A percentile compares a stretch with the other conserved stretches of the same genome.
Evolutionary conservation across 768 basidiomycete genomes (phyloP).

Genomic region (Cantharellus cinnabarinus): DNA sequence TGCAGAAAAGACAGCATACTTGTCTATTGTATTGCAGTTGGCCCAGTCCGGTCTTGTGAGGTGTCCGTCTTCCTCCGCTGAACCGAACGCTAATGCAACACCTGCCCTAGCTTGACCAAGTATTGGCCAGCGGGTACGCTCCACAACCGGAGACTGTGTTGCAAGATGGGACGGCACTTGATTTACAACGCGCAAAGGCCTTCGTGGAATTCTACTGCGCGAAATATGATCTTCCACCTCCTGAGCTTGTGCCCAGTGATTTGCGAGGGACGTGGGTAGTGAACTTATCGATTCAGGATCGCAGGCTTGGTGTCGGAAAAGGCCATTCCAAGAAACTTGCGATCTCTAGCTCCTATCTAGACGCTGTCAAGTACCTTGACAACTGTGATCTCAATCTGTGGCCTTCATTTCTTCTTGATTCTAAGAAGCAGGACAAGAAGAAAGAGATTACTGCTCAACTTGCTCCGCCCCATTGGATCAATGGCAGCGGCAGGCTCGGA

Average conservation of each 20-base stretch:
- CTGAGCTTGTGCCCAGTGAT: slow-evolving; percentile 40
- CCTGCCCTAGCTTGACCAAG: not conserved
- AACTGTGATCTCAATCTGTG: slow-evolving; percentile 65
- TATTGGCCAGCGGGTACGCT: not conserved
- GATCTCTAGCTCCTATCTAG: slow-evolving; percentile 54
- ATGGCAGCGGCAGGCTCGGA: slow-evolving; percentile 39
- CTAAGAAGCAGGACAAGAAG: slow-evolving; percentile 39
- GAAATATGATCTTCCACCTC: slow-evolving; percentile 49
- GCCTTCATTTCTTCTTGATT: slow-evolving; percentile 37
- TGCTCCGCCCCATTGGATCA: slow-evolving; percentile 40
- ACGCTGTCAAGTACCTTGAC: slow-evolving; percentile 74
- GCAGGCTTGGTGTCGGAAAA: slow-evolving; percentile 64
- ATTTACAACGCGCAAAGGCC: slow-evolving; percentile 51
- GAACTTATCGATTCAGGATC: slow-evolving; percentile 51
- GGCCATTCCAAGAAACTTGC: slow-evolving; percentile 53
- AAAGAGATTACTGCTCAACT: slow-evolving; percentile 49
- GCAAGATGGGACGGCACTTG: slow-evolving; percentile 42
- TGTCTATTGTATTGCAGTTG: slow-evolving; percentile 55
- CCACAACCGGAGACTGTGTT: slow-evolving; percentile 15
- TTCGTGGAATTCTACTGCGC: slow-evolving; percentile 96
- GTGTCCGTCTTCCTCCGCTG: not conserved
- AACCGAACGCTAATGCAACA: not conserved
- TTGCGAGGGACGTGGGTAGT: slow-evolving; percentile 38
- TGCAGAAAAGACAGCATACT: slow-evolving; percentile 54
- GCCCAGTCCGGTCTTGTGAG: slow-evolving; percentile 42